Percentiles rank a stretch among this genome's conserved stretches.
Conservation (phyloP, 371 early-diverging fungal genomes). For the Basidiobolus meristosporus region DNA sequence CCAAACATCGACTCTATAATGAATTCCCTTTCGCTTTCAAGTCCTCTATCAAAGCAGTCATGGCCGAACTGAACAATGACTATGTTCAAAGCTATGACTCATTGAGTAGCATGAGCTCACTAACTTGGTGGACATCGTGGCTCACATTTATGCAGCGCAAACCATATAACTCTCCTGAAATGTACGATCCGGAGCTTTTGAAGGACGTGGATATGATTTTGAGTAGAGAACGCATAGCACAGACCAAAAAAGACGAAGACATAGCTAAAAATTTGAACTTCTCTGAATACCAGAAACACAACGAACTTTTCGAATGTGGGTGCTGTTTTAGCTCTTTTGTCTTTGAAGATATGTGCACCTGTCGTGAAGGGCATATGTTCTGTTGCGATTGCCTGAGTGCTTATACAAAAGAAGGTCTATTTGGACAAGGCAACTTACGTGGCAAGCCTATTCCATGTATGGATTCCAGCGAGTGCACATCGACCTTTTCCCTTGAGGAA, state of each 20-base stretch:
- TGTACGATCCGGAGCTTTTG: conserved; percentile 8
- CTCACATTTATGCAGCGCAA: conserved; percentile 2
- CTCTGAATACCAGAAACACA: conserved; percentile 12
- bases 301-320: conserved; percentile 22
- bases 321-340: conserved; percentile 30
- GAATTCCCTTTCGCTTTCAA: conserved; percentile 19
- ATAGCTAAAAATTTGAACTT: conserved; percentile 16
- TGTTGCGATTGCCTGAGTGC: conserved; percentile 20
- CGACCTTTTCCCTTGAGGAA: conserved; percentile 8
- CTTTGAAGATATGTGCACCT: conserved; percentile 25
- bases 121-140: conserved; percentile 4
- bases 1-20: conserved; percentile 5
- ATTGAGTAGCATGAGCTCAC: conserved; percentile 9
- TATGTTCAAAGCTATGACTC: conserved; percentile 17
- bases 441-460: conserved; percentile 20
- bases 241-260: conserved; percentile 8
- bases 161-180: neutral
- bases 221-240: conserved; percentile 4
- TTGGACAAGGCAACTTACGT: conserved; percentile 30
- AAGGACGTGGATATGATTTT: conserved; percentile 11
- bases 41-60: conserved; percentile 25
- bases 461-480: conserved; percentile 13
- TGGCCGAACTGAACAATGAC: conserved; percentile 33
- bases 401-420: conserved; percentile 23
- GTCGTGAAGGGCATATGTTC: conserved; percentile 30